Base-by-base conservation (phyloP, 192 early-diverging fungal genomes). In the Glomus cerebriforme region DNA sequence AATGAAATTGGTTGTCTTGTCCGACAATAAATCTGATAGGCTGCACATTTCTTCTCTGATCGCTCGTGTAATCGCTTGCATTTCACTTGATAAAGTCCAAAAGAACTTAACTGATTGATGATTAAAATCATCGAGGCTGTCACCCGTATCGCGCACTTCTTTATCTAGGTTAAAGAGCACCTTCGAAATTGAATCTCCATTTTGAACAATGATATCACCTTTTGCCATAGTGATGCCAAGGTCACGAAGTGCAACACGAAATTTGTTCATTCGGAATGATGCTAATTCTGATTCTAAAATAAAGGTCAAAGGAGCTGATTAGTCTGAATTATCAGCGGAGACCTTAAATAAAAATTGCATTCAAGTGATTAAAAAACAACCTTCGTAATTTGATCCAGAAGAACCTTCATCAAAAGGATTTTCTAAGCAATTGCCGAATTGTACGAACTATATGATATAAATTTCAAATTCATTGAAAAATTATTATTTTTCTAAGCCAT, bases 101-200 rank as follows among this genome's bases (percentile, higher is more conserved):
- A 73, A 73, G 47, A 73, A 73, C 9, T 73, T 73, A 13, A 17
- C 3, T 26, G 71, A 19, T 15, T 58, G 22, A 73, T 73, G 71
- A 54, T 22, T 19, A 31, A 73, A 73, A 29, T 73, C 71, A 17
- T 47, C 47, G 4, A 73, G 13, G 27, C 54, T 29, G 26, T 73
- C 47, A 58, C 71, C 47, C 6, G 71, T 29, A 8, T 58, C 29
- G 5, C 24, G 71, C 5, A 73, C 15, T 6, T 73, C 47, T 0
- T 58, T 17, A 4, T 37, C 71, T 31, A 73, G 17, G 10, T 29
- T 29, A 26, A 73, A 73, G 10, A 73, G 71, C 8, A 37, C 37
- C 24, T 58, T 29, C 5, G 71, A 73, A 54, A 73, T 73, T 13
- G 27, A 58, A 27, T 32, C 1, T 27, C 71, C 71, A 59, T 73